phyloP scores from a whole-genome alignment of 208 protist genomes.

The Trypanosomatidae sp. region DNA sequence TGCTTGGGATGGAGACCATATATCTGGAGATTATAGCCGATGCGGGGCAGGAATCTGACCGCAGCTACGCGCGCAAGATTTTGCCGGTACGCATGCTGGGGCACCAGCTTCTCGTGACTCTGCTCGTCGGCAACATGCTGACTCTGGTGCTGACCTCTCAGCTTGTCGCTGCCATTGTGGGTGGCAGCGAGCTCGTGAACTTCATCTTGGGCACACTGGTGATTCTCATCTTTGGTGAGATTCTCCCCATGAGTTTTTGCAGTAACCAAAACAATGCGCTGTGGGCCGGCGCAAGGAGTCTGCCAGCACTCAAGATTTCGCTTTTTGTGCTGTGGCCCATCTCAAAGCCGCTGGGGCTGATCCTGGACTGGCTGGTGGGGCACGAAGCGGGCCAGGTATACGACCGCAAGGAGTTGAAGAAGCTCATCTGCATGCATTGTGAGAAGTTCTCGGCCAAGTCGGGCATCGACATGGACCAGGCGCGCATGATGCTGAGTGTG shows the following conservation, averaged over 20 bases:
- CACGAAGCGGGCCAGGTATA: slow-evolving; percentile 79
- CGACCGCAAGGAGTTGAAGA: slow-evolving; percentile 77
- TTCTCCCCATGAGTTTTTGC: slow-evolving; percentile 81
- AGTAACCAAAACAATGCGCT: slow-evolving; percentile 75
- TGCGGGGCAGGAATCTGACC: slow-evolving; percentile 64
- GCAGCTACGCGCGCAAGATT: slow-evolving; percentile 66
- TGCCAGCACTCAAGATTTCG: slow-evolving; percentile 58
- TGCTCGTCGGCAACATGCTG: slow-evolving; percentile 86
- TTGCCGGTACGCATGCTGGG: slow-evolving; percentile 69
- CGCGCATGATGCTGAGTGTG: slow-evolving; percentile 75
- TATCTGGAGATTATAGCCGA: slow-evolving; percentile 79
- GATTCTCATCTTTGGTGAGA: slow-evolving; percentile 76
- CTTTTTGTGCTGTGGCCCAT: slow-evolving; percentile 72
- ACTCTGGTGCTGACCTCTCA: slow-evolving; percentile 78
- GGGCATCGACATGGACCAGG: slow-evolving; percentile 65
- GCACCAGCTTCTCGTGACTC: slow-evolving; percentile 69
- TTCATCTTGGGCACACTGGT: slow-evolving; percentile 72
- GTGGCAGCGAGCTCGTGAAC: slow-evolving; percentile 56
- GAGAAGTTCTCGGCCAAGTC: slow-evolving; percentile 72
- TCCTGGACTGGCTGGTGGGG: slow-evolving; percentile 69
- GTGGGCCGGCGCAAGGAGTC: slow-evolving; percentile 46
- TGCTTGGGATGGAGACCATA: slow-evolving; percentile 80
- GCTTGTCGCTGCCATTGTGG: slow-evolving; percentile 71
- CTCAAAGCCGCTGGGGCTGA: slow-evolving; percentile 66
- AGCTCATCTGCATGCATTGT: slow-evolving; percentile 72